Evolutionary conservation across 345 rosid genomes (phyloP), one percentile per base, ranked within the genome.

Genomic region (Microcos paniculata): DNA sequence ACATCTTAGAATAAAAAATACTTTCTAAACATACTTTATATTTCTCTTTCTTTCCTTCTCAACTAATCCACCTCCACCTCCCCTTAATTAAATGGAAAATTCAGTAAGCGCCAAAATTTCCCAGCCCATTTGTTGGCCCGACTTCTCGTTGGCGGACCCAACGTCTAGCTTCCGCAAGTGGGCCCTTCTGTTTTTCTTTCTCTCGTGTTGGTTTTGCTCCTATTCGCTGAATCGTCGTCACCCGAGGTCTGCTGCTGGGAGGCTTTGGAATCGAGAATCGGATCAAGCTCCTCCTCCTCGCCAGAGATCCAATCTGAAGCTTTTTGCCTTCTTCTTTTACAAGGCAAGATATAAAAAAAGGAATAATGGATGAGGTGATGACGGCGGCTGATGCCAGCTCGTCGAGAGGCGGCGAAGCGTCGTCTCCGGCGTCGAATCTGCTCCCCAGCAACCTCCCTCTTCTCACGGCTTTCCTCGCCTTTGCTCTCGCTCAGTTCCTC

Each of bases 401-500:
- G 4, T 63, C 78, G 61, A 24, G 18, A 49, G 70, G 84, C 70
- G 48, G 72, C 38, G 56, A 70, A 10, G 70, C 85, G 56, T 70
- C 91, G 35, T 42, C 87, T 40, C 82, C 91, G 14, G 74, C 90
- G 33, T 74, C 91, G 33, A 64, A 68, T 67, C 72, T 80, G 74
- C 73, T 88, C 18, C 91, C 94, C 13, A 78, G 75, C 86, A 91
- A 94, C 64, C 95, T 86, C 51, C 97, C 99, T 43, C 89, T 95
- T 76, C 23, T 95, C 82, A 85, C 98, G 11, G 93, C 99, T 28
- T 91, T 95, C 77, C 94, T 92, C 15, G 94, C 99, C 63, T 93
- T 88, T 83, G 92, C 99, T 42, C 80, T 95, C 55, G 99, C 99
- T 75, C 99, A 95, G 82, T 89, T 93, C 86, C 98, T 95, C 84